Evolutionary conservation across 768 basidiomycete species (phyloP).

Genomic region (Rhizopogon sp.): DNA sequence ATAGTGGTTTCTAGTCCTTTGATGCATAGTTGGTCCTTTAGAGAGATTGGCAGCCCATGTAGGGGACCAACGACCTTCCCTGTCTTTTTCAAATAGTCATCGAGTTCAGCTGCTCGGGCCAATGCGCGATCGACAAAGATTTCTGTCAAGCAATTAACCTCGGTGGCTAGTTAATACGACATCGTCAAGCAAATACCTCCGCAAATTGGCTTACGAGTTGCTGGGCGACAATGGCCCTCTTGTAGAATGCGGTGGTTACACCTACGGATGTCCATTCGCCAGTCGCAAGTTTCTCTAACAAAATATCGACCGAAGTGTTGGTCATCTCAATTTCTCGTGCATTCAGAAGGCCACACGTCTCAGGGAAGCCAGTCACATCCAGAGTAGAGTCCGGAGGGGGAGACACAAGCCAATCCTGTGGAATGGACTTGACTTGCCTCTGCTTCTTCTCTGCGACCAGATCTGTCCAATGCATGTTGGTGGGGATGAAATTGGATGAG

Average conservation of each 20-base stretch:
- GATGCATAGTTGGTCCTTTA: slow-evolving; percentile 72
- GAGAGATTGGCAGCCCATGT: slow-evolving; percentile 69
- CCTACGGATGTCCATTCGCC: slow-evolving; percentile 59
- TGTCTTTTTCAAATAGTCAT: slow-evolving; percentile 53
- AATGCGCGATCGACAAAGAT: slow-evolving; percentile 76
- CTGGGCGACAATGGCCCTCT: slow-evolving; percentile 76
- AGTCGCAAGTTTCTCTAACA: slow-evolving; percentile 50
- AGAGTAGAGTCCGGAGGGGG: slow-evolving; percentile 42
- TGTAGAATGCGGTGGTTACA: slow-evolving; percentile 70
- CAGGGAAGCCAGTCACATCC: slow-evolving; percentile 53
- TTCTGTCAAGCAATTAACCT: slow-evolving; percentile 82
- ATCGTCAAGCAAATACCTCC: neutral
- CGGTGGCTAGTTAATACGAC: neutral
- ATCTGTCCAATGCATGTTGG: slow-evolving; percentile 39
- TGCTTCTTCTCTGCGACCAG: slow-evolving; percentile 50
- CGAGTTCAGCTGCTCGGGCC: slow-evolving; percentile 58
- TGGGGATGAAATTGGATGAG: neutral
- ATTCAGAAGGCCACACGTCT: slow-evolving; percentile 52
- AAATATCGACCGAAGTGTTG: slow-evolving; percentile 32
- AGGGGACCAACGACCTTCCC: slow-evolving; percentile 67
- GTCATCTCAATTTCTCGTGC: slow-evolving; percentile 58
- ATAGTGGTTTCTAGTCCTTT: slow-evolving; percentile 67
- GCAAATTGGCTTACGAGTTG: slow-evolving; percentile 48
- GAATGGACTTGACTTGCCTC: slow-evolving; percentile 51
- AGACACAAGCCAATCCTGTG: slow-evolving; percentile 56